Base-by-base conservation (phyloP, 208 protist species). In the Wallacemonas sp. region DNA sequence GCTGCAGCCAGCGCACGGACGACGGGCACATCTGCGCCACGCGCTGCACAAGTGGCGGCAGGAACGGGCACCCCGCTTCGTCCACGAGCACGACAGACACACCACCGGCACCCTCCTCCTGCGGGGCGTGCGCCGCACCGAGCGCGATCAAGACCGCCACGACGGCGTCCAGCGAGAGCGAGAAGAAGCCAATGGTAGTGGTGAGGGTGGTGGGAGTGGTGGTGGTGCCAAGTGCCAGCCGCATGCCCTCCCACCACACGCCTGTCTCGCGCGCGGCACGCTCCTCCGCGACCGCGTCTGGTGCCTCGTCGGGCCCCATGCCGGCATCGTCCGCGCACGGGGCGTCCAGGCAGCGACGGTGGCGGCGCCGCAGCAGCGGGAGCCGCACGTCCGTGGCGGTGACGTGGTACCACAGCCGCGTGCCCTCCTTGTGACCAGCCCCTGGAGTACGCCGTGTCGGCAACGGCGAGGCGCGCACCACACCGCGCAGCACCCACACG, bases 111-210 rank as follows among this genome's bases (percentile, higher is more conserved):
- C 42, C 55, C 10, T 68, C 42, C 14, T 50, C 55, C 10, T 68
- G 72, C 7, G 54, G 5, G 31, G 65, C 5, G 55, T 80, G 79
- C n/a, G 78, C 81, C 11, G 76, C 79, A 31, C 74, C n/a, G 20
- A 86, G 57, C 3, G 76, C 63, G 31, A 81, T 41, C 29, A 83
- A 73, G 11, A 72, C 20, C 0, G 75, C 68, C 26, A 86, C 65
- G 1, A 83, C 57, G 16, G 71, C 70, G 52, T 87, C 84, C 2
- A 86, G 72, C 14, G 81, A 84, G 41, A 69, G 29, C 22, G 48
- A 73, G 32, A 78, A 76, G 31, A 74, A 62, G 2, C 36, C 41
- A 1, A 65, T 70, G 1, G 32, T 57, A 16, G 7, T 18, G 22
- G 3, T 2, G 42, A 46, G 36, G 32, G 46, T 18, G 31, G 3